Conservation (phyloP, 2,329 filamentous ascomycete genomes). For the Aureobasidium namibiae region DNA sequence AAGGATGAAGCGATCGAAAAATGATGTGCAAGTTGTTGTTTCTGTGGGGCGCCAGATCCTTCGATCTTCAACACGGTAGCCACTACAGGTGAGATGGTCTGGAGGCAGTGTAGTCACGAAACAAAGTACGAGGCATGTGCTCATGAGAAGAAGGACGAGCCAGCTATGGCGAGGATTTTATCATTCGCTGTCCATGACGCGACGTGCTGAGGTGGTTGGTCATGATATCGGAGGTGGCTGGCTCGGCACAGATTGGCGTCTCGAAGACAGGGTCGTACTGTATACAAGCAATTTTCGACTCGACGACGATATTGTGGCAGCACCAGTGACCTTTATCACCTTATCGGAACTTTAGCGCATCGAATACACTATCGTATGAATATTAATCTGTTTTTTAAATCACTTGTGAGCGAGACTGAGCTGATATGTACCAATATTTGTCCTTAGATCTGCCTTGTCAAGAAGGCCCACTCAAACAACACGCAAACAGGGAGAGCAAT, state of each 20-base stretch:
- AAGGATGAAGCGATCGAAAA: not conserved
- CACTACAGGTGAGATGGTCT: no score
- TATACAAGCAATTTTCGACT: not conserved
- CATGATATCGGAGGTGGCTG: not conserved
- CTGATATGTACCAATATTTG: not conserved
- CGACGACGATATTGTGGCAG: not conserved
- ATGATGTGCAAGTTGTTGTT: not conserved
- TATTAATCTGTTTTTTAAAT: no score
- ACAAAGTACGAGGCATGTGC: no score
- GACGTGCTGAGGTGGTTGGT: not conserved
- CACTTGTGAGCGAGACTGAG: not conserved
- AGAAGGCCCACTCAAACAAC: not conserved
- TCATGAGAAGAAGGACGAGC: not conserved
- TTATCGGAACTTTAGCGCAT: not conserved
- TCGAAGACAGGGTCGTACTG: not conserved
- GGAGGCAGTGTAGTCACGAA: no score
- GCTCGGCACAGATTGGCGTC: not conserved
- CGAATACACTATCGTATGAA: accelerated
- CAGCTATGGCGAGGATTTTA: not conserved
- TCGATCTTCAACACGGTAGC: not conserved
- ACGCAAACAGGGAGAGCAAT: not conserved
- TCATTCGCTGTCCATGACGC: not conserved
- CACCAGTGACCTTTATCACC: not conserved
- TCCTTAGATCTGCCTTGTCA: not conserved
- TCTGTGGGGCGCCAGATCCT: not conserved